A percentile compares a stretch with the other conserved stretches of the same genome.
These are phyloP conservation scores for Crithidia mellificae DNA, from an alignment of 208 protist species.

Conservation along the genomic window DNA sequence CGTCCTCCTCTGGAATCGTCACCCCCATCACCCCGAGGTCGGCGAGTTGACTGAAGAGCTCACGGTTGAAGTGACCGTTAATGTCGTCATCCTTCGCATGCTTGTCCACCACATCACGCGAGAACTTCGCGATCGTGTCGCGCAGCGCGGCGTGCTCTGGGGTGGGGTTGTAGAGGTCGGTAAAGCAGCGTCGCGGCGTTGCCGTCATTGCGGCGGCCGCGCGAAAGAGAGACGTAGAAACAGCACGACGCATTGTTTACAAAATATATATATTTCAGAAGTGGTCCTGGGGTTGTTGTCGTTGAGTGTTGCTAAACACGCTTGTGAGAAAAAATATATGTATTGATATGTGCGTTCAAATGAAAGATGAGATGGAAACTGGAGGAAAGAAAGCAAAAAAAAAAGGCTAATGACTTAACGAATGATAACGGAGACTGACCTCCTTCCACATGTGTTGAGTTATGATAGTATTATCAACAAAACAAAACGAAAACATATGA, in stretches of 20 bases:
- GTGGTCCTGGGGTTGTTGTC: too few relatives aligned
- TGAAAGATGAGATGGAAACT: neutral
- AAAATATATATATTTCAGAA: too few relatives aligned
- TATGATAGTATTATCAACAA: too few relatives aligned
- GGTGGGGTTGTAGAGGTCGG: conserved; percentile 66
- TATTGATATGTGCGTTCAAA: neutral
- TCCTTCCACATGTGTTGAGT: neutral
- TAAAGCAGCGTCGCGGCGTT: conserved; percentile 22
- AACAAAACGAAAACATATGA: neutral
- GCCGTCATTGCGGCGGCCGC: neutral
- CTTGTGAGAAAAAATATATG: too few relatives aligned
- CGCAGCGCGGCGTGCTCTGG: conserved; percentile 62
- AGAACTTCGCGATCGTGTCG: conserved; percentile 64
- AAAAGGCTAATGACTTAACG: conserved; percentile 11
- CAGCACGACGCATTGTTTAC: conserved; percentile 15
- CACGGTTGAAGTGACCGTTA: conserved; percentile 63
- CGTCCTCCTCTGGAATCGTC: conserved; percentile 90
- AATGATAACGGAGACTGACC: neutral
- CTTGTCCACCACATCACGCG: conserved; percentile 56
- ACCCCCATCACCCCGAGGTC: conserved; percentile 95
- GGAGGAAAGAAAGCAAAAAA: neutral
- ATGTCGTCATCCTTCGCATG: conserved; percentile 60
- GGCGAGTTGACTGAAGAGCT: conserved; percentile 93
- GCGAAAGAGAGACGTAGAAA: conserved; percentile 4
- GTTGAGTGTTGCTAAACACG: too few relatives aligned